Evolutionary conservation across 306 rosid genomes (phyloP).

Genomic region (Trifolium repens): DNA sequence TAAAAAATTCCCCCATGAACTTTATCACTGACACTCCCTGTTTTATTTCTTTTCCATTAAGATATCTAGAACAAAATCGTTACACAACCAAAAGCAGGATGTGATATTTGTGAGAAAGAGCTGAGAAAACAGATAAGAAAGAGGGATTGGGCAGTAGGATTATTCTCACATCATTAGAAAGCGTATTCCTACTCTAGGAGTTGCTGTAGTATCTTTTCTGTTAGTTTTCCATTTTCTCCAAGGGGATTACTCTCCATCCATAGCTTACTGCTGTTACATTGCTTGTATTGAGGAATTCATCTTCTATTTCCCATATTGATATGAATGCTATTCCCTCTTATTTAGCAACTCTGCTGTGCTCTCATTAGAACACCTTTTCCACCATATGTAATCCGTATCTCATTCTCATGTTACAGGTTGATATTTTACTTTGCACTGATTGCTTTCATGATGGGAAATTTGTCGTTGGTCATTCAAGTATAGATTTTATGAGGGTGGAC

Average conservation of each 20-base stretch:
- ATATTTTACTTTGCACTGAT: constrained; percentile 73
- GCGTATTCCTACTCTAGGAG: not conserved
- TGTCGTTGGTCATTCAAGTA: constrained; percentile 86
- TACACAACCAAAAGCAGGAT: not conserved
- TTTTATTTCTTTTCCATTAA: constrained; percentile 2
- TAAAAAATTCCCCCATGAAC: not conserved
- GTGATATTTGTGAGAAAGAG: not conserved
- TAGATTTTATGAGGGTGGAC: constrained; percentile 76
- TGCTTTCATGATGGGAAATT: constrained; percentile 94
- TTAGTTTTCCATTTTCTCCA: not conserved
- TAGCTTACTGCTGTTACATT: not conserved
- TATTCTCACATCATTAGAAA: not conserved
- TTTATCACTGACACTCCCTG: not conserved
- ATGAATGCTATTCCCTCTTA: not conserved
- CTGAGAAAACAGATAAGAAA: not conserved
- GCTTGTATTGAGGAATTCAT: not conserved
- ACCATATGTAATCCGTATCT: constrained; percentile 41
- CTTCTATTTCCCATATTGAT: not conserved
- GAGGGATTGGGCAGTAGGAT: too few relatives aligned
- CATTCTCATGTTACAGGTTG: constrained; percentile 68
- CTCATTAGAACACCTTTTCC: not conserved
- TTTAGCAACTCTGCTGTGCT: not conserved
- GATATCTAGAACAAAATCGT: not conserved
- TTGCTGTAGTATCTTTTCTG: not conserved
- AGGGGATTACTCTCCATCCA: not conserved